A percentile compares a stretch with the other conserved stretches of the same genome.
phyloP scores from a whole-genome alignment of 2,329 filamentous ascomycete species.

The Aotearoamyces nothofagi region DNA sequence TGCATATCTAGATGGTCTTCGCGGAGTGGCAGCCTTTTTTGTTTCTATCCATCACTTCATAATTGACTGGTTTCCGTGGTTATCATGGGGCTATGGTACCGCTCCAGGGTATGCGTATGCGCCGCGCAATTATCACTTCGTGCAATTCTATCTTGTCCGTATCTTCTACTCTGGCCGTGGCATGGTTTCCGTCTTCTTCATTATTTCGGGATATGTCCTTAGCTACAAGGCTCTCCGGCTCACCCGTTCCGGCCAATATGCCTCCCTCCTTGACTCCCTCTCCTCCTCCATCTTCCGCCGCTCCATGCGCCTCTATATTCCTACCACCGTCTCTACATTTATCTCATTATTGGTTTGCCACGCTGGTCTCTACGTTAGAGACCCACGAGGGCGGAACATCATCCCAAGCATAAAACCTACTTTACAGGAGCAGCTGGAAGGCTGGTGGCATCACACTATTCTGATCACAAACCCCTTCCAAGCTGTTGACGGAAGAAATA shows the following conservation, averaged over 20 bases:
- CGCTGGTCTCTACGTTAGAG: too few species aligned
- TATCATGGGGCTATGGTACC: too few species aligned
- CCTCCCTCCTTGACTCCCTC: slow-evolving; percentile 21
- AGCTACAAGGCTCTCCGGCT: slow-evolving; percentile 25
- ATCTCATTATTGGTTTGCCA: too few species aligned
- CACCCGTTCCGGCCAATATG: slow-evolving; percentile 20
- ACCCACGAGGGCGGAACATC: too few species aligned
- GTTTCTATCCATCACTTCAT: slow-evolving; percentile 28
- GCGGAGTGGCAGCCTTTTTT: slow-evolving; percentile 27
- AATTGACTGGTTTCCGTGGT: slow-evolving; percentile 13
- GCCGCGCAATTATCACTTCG: too few species aligned
- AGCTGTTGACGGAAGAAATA: too few species aligned
- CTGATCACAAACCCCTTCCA: too few species aligned
- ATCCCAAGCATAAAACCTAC: too few species aligned
- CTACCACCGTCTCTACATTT: slow-evolving; percentile 25
- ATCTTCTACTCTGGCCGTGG: slow-evolving; percentile 26
- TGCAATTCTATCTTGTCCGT: slow-evolving; percentile 29
- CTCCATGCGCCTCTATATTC: slow-evolving; percentile 26
- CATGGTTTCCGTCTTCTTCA: slow-evolving; percentile 31
- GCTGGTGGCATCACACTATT: too few species aligned
- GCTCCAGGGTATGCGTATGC: too few species aligned
- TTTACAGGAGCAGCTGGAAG: too few species aligned
- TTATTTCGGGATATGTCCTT: slow-evolving; percentile 31
- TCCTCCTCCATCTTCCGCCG: slow-evolving; percentile 28
- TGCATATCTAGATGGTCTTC: slow-evolving; percentile 28